Evolutionary conservation across 257 asterid genomes (phyloP).

Genomic region (Nyctanthes arbortristis): DNA sequence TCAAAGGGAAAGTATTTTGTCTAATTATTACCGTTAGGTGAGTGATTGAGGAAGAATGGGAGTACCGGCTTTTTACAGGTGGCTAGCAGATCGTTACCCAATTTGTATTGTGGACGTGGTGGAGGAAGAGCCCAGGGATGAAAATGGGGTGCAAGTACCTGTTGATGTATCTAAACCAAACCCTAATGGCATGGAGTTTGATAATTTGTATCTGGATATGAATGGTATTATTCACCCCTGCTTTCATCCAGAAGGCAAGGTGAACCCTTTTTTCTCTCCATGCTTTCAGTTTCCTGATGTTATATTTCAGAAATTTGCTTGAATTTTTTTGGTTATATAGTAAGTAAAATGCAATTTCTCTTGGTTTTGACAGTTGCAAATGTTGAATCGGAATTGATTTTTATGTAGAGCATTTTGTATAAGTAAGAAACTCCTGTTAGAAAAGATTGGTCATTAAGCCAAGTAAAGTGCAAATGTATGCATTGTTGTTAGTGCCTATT

Average conservation of each 20-base stretch:
- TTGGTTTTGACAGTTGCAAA: constrained; percentile 7
- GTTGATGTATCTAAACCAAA: constrained; percentile 68
- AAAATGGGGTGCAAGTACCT: constrained; percentile 31
- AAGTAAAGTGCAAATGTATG: background rate
- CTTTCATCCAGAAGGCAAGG: constrained; percentile 97
- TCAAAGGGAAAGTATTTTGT: background rate
- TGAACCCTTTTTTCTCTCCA: constrained; percentile 16
- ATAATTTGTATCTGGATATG: constrained; percentile 90
- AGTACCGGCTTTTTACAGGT: constrained; percentile 91
- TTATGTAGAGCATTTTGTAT: constrained; percentile 3
- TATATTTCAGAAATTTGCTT: background rate
- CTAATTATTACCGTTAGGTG: background rate
- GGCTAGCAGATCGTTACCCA: constrained; percentile 97
- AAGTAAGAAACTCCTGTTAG: background rate
- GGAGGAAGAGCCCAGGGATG: constrained; percentile 66
- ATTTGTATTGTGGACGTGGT: constrained; percentile 71
- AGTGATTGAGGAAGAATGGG: constrained; percentile 51
- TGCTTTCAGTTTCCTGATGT: background rate
- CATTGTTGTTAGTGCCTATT: constrained; percentile 2
- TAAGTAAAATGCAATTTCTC: background rate
- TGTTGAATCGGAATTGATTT: background rate
- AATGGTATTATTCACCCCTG: constrained; percentile 97
- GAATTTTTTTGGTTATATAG: background rate
- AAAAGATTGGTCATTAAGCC: background rate
- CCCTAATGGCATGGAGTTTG: constrained; percentile 94